Evolutionary conservation across 2,329 filamentous ascomycete species (phyloP), one percentile per base, ranked within the genome.

Genomic region (Phoma sp.): DNA sequence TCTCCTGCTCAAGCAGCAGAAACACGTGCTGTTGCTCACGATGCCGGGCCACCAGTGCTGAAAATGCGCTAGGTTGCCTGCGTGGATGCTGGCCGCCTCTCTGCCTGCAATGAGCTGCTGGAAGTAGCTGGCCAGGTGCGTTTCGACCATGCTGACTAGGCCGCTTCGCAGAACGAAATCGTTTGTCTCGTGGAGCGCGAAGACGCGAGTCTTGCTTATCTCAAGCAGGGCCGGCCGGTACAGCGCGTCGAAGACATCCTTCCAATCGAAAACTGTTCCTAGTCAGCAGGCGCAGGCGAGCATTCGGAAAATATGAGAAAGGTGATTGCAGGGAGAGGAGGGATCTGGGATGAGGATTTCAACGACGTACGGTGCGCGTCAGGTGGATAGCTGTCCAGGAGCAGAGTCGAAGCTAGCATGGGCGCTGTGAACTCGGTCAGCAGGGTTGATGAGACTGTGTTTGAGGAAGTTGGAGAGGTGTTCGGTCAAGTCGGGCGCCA

Each of bases 351-450:
- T 3, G 18, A 25, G 18, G 14, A 7, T 12, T 11, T 5, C 23
- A 9, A 28, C 3, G 2, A 39, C 21, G 14, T 39, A 39, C 14
- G 7, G 23, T 39, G 23, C 17, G 51, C 47, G 40, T 57, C 47
- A 30, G 60, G 61, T 36, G 60, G 59, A 40, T 68, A 69, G 42
- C 56, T 62, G 54, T 70, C 59, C 21, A 69, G 50, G 11, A 70
- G 32, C 11, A 70, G 43, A 46, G 56, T 62, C 11, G 61, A 70
- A 9, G 61, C 57, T 21, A 70, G 60, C 11, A 61, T 53, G 18
- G 59, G 60, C 20, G 59, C 59, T 60, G 58, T 56, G 51, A 68
- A 70, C 29, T 64, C 39, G 7, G 39, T 66, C 21, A 68, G 52
- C 49, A 60, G 20, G n/a, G 10, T 49, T 17, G 60, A 39, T 7